These are phyloP conservation scores for Yamadazyma friedrichii DNA, from an alignment of 1,139 yeast species.

Conservation along the genomic window DNA sequence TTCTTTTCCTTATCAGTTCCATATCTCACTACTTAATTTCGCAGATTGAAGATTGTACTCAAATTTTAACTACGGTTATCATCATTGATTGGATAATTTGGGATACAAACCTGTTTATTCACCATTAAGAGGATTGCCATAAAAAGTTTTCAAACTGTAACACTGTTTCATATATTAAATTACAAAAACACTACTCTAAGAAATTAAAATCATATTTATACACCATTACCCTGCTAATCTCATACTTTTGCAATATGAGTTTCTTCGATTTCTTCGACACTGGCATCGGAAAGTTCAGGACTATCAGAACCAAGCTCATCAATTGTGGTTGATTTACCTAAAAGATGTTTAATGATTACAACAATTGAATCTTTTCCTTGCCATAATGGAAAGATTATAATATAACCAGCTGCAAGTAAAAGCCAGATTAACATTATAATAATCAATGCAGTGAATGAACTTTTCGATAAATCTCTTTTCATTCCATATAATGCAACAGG, in stretches of 20 bases:
- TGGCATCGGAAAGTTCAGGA: slow-evolving; percentile 3
- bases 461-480: slow-evolving; percentile 27
- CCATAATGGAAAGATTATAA: slow-evolving; percentile 35
- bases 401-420: slow-evolving; percentile 28
- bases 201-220: too few relatives aligned
- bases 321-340: slow-evolving; percentile 1
- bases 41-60: too few relatives aligned
- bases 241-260: slow-evolving; percentile 1
- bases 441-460: slow-evolving; percentile 29
- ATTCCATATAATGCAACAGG: slow-evolving; percentile 24
- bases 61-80: not conserved
- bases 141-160: too few relatives aligned
- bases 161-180: too few relatives aligned
- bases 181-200: too few relatives aligned
- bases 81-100: not conserved
- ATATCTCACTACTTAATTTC: not conserved
- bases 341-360: slow-evolving; percentile 1
- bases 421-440: slow-evolving; percentile 32
- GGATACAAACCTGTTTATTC: not conserved
- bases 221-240: not conserved
- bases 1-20: slow-evolving; percentile 6
- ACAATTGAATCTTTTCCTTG: slow-evolving; percentile 26
- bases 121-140: too few relatives aligned
- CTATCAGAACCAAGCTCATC: not conserved
- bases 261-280: slow-evolving; percentile 5